phyloP scores from a whole-genome alignment of 768 basidiomycete species.

The Lepiota brunneoincarnata region DNA sequence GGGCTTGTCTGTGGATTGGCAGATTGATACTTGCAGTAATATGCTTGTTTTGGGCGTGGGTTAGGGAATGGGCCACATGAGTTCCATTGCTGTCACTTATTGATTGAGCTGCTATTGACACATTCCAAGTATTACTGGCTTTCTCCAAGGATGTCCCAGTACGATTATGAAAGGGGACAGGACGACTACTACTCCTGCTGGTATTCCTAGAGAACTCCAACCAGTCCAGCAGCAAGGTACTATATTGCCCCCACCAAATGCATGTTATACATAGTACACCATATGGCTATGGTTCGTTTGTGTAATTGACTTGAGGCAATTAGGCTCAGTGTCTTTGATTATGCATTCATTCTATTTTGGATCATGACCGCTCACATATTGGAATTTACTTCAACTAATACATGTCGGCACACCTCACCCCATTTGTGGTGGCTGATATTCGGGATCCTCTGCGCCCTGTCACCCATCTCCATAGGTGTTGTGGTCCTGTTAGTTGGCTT shows the following conservation, averaged over 20 bases:
- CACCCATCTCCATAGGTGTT: slow-evolving; percentile 70
- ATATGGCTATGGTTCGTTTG: slow-evolving; percentile 19
- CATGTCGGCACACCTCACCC: slow-evolving; percentile 71
- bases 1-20: slow-evolving; percentile 65
- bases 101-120: background rate
- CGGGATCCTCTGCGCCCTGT: slow-evolving; percentile 75
- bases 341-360: slow-evolving; percentile 75
- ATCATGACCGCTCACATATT: slow-evolving; percentile 80
- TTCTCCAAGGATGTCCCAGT: slow-evolving; percentile 13
- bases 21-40: slow-evolving; percentile 46
- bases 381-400: slow-evolving; percentile 70
- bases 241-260: slow-evolving; percentile 9
- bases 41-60: slow-evolving; percentile 58
- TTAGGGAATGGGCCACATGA: slow-evolving; percentile 30
- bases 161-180: slow-evolving; percentile 36
- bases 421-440: slow-evolving; percentile 89
- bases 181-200: slow-evolving; percentile 16
- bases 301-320: slow-evolving; percentile 20
- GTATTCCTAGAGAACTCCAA: slow-evolving; percentile 3
- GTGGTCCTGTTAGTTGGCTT: slow-evolving; percentile 79
- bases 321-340: slow-evolving; percentile 63
- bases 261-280: slow-evolving; percentile 38
- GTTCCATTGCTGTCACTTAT: slow-evolving; percentile 3
- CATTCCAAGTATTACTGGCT: background rate
- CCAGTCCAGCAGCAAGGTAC: slow-evolving; percentile 11